Base-by-base conservation (phyloP, 2,329 filamentous ascomycete species). In the Alternaria ventricosa region DNA sequence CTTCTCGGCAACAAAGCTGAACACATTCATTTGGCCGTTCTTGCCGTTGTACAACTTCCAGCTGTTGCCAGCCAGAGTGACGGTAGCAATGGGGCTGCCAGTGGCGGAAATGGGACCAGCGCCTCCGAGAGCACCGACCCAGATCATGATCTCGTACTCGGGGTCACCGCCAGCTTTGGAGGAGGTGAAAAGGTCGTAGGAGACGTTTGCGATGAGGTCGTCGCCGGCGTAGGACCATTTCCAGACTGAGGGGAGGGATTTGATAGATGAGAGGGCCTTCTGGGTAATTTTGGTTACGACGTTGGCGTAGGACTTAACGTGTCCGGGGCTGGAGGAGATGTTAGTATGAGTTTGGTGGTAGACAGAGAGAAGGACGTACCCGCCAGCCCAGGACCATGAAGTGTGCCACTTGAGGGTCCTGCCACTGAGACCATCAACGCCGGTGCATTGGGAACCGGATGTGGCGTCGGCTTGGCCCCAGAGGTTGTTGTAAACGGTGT, bases 101-200 rank as follows among this genome's bases (percentile, higher is more conserved):
- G 82, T 88, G 55, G 75, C 82, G 60, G 88, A 87, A 80, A 90
- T 88, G 23, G 87, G 86, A 6, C 87, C 87, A 2, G 86, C 87
- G 55, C 85, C 84, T 25, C 85, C 87, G 47, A 88, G 77, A 28
- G 86, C 86, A 4, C 82, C 85, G 49, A 89, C 81, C 88, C 89
- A 91, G 68, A 91, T 84, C 88, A 91, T 91, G 70, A 90, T 81
- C 78, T 90, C 89, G 72, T 87, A 89, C 69, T 87, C 81, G n/a
- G 82, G 73, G 50, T 67, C 74, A 45, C 81, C 82, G 28, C 78
- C 78, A 2, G 85, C 82, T 18, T 81, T 81, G 45, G 84, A 81
- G 8, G 81, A 80, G 15, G 87, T 87, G 79, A 90, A 90, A 55
- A 90, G 77, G 73, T 90, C 87, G 71, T 88, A 90, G 13, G 87